Conservation (phyloP, 495 filamentous ascomycete genomes). For the Xylaria bambusicola region DNA sequence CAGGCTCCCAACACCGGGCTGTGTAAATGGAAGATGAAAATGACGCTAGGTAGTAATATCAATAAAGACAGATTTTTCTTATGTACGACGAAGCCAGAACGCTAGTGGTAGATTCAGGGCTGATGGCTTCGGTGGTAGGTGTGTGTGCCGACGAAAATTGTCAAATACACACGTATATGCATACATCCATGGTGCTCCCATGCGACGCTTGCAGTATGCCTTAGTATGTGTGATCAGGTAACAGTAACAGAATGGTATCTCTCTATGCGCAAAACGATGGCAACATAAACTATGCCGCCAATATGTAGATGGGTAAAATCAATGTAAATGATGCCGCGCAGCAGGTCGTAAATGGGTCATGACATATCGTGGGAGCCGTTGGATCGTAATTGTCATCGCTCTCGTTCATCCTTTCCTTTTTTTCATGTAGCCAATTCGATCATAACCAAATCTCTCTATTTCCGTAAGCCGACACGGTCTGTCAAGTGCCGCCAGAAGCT, state of each 20-base stretch:
- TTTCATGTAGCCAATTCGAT: neutral
- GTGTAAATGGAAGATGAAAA: too few species aligned
- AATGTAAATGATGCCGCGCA: conserved; percentile 1
- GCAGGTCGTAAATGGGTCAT: conserved; percentile 9
- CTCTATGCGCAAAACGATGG: conserved; percentile 10
- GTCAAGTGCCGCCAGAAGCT: conserved; percentile 48
- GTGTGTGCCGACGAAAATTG: neutral
- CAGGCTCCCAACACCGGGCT: conserved; percentile 6
- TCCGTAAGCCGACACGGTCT: conserved; percentile 47
- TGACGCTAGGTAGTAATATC: conserved; percentile 1
- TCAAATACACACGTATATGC: neutral
- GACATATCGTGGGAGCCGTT: conserved; percentile 6
- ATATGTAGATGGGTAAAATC: neutral
- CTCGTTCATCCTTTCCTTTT: neutral
- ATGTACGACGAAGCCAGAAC: conserved; percentile 2
- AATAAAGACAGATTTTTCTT: neutral
- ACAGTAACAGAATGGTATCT: conserved; percentile 22
- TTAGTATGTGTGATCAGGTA: conserved; percentile 9
- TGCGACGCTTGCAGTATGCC: too few species aligned
- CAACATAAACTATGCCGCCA: neutral
- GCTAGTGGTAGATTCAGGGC: neutral
- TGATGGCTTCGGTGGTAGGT: neutral
- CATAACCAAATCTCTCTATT: conserved; percentile 16
- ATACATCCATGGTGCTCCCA: too few species aligned
- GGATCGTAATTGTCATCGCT: conserved; percentile 9